Conservation (phyloP, 2,329 filamentous ascomycete species). For the Drechslerella dactyloides region DNA sequence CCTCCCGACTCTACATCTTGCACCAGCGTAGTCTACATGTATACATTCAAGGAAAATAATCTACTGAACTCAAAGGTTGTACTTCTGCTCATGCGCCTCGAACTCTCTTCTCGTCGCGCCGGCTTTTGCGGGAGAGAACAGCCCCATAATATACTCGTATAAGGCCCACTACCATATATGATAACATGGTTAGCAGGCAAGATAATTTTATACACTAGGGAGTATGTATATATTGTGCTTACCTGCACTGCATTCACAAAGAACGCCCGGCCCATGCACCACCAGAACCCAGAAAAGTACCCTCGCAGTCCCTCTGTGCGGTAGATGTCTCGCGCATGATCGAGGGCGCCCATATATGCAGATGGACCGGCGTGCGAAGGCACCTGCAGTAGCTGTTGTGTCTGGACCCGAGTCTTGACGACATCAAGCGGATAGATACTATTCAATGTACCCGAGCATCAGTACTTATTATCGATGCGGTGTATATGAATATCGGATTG, state of each 20-base stretch:
- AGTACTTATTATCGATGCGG: not conserved
- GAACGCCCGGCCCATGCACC: constrained; percentile 87
- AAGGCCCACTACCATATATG: constrained; percentile 71
- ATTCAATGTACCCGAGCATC: not conserved
- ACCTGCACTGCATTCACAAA: constrained; percentile 86
- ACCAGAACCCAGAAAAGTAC: constrained; percentile 76
- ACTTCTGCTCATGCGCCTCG: constrained; percentile 23
- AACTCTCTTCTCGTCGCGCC: constrained; percentile 4
- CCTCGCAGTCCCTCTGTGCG: constrained; percentile 66
- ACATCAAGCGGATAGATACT: constrained; percentile 85
- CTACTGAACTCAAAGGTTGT: constrained; percentile 25
- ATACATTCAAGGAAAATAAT: not conserved
- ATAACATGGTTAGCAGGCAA: not conserved
- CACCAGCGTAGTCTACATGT: not conserved
- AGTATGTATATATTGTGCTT: too few relatives aligned
- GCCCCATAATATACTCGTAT: constrained; percentile 84
- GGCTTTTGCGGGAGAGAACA: constrained; percentile 57
- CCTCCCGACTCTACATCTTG: not conserved
- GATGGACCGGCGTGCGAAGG: constrained; percentile 53
- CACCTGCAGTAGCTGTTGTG: constrained; percentile 62
- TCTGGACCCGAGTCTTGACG: constrained; percentile 90
- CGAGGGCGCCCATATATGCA: constrained; percentile 63
- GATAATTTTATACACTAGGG: too few relatives aligned
- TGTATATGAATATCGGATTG: too few relatives aligned
- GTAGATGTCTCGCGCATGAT: constrained; percentile 72